Evolutionary conservation across 495 filamentous ascomycete species (phyloP).

Genomic region (Penicillium cataractarum): DNA sequence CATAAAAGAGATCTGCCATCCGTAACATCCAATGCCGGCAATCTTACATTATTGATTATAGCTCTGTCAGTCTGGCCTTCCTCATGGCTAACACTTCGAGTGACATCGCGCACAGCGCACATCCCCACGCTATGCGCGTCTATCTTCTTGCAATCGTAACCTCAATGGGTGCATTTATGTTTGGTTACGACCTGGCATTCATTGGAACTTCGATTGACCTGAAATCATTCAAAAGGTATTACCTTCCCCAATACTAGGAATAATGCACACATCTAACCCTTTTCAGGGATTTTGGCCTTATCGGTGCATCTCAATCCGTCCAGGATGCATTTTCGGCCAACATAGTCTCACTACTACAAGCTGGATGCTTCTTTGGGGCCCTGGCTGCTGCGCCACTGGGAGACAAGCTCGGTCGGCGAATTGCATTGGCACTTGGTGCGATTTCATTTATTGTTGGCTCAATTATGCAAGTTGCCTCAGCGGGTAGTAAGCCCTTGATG

Average conservation of each 20-base stretch:
- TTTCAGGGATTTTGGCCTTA: constrained; percentile 19
- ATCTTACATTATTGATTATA: neutral
- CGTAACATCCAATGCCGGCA: neutral
- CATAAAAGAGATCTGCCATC: constrained; percentile 6
- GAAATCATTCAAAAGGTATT: constrained; percentile 17
- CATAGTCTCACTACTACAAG: constrained; percentile 20
- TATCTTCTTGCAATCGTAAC: constrained; percentile 23
- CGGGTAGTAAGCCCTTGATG: constrained; percentile 13
- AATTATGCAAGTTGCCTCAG: constrained; percentile 17
- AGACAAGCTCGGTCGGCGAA: constrained; percentile 15
- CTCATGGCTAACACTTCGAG: neutral
- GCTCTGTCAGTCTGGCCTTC: neutral
- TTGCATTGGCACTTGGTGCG: constrained; percentile 7
- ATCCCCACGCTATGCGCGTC: constrained; percentile 14
- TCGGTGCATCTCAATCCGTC: constrained; percentile 10
- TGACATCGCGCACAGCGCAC: neutral
- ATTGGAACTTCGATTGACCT: constrained; percentile 25
- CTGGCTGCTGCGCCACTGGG: constrained; percentile 13
- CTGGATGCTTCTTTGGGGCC: constrained; percentile 21
- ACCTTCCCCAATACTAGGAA: neutral
- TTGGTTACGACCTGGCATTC: constrained; percentile 29
- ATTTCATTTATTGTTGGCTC: constrained; percentile 14
- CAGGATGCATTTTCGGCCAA: constrained; percentile 21
- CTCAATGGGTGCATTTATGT: constrained; percentile 26
- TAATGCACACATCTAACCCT: neutral